These are phyloP conservation scores for Colletotrichum eremochloae DNA, from an alignment of 2,329 filamentous ascomycete genomes.

Conservation along the genomic window DNA sequence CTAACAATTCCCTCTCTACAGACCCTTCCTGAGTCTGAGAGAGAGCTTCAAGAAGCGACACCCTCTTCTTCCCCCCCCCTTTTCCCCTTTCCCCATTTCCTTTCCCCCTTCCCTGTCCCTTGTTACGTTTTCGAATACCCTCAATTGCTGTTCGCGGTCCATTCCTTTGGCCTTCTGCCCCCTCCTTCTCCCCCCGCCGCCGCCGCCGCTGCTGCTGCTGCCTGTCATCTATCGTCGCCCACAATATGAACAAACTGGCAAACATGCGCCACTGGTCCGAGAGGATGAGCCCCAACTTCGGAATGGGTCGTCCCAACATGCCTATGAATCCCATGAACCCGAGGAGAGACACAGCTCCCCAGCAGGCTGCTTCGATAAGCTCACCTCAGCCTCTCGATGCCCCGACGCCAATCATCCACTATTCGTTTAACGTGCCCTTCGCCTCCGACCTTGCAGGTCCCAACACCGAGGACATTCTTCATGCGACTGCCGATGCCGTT, in stretches of 20 bases:
- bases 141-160: conserved; percentile 35
- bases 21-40: conserved; percentile 39
- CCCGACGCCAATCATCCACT: conserved; percentile 74
- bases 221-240: conserved; percentile 47
- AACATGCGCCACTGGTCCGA: conserved; percentile 81
- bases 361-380: conserved; percentile 68
- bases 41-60: conserved; percentile 38
- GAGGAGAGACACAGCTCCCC: conserved; percentile 68
- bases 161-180: conserved; percentile 35
- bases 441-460: conserved; percentile 92
- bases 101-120: conserved; percentile 40
- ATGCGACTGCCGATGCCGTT: conserved; percentile 89
- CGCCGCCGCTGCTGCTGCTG: conserved; percentile 42
- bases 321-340: conserved; percentile 69
- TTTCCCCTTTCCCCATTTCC: conserved; percentile 45
- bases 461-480: conserved; percentile 93
- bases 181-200: conserved; percentile 50
- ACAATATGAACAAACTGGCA: conserved; percentile 78
- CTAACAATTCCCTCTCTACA: conserved; percentile 38
- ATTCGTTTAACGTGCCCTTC: conserved; percentile 98
- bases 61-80: conserved; percentile 44
- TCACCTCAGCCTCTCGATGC: conserved; percentile 80
- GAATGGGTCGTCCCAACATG: conserved; percentile 71
- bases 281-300: conserved; percentile 77
- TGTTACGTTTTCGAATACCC: conserved; percentile 42